Evolutionary conservation across 805 yeast genomes (phyloP), one percentile per base, ranked within the genome.

Genomic region (Wickerhamomyces subpelliculosus): DNA sequence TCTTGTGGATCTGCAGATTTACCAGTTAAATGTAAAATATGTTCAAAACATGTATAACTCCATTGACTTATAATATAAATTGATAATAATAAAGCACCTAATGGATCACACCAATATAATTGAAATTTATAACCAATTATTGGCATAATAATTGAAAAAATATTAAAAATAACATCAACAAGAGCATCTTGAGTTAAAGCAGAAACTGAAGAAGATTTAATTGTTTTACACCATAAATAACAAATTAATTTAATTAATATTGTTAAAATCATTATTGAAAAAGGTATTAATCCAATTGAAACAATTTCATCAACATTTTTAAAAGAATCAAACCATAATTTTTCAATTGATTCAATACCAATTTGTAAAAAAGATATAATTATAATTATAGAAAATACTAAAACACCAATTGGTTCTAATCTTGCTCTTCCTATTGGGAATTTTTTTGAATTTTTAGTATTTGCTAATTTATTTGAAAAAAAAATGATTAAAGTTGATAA

Each of bases 101-200:
- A 47, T 1, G 93, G 78, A 61, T 84, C 94, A 32, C 80, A 50
- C 86, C 87, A 80, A 81, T 86, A 79, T 14, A 69, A 49, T 16
- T 68, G 56, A 14, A 70, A 55, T n/a, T 55, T 47, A 38, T 67
- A 62, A 2, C 90, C 90, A 1, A 72, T 31, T 0, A 79, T 44
- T 0, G 94, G 94, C 68, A 84, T 81, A 13, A 84, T 43, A 20
- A 84, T 68, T 1, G 93, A 83, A 31, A 81, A 80, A 1, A 70
- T 50, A 60, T 84, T 84, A 66, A 84, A 84, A 4, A 83, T 70
- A 24, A 84, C 73, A 57, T 84, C 94, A 1, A 89, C 84, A 58
- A 71, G 67, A 0, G 93, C 93, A 59, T 84, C 94, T 57, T 83
- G 90, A 2, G 89, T 85, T 39, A 84, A 62, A 0, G 94, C 94